phyloP scores from a whole-genome alignment of 2,329 filamentous ascomycete species.

The Venturia aucupariae region DNA sequence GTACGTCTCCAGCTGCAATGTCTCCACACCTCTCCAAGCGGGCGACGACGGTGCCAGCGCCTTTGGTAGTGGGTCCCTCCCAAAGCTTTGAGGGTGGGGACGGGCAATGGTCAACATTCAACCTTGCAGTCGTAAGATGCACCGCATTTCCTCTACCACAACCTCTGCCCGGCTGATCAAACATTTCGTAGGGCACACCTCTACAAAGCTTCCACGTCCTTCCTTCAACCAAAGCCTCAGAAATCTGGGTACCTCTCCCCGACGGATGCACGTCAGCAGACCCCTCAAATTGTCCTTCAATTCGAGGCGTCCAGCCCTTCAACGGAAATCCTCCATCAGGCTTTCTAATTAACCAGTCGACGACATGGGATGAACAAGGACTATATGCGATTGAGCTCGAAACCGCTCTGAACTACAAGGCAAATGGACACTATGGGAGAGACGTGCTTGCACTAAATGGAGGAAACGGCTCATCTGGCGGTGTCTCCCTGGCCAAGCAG shows the following conservation, averaged over 20 bases:
- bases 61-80: slow-evolving; percentile 9
- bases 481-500: slow-evolving; percentile 24
- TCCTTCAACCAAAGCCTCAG: slow-evolving; percentile 26
- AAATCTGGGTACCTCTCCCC: slow-evolving; percentile 27
- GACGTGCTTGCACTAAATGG: slow-evolving; percentile 27
- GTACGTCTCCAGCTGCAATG: neutral
- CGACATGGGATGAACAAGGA: slow-evolving; percentile 26
- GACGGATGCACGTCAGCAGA: slow-evolving; percentile 25
- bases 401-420: slow-evolving; percentile 22
- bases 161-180: neutral
- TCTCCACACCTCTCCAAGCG: neutral
- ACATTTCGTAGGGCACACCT: slow-evolving; percentile 17
- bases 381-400: slow-evolving; percentile 26
- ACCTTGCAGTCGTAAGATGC: slow-evolving; percentile 21
- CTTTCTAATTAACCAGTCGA: slow-evolving; percentile 24
- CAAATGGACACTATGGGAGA: slow-evolving; percentile 27
- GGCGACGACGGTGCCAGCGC: slow-evolving; percentile 13
- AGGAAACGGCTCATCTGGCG: slow-evolving; percentile 18
- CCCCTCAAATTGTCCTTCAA: slow-evolving; percentile 21
- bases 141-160: neutral
- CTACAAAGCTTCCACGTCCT: slow-evolving; percentile 24
- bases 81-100: slow-evolving; percentile 23
- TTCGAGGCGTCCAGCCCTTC: slow-evolving; percentile 24
- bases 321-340: slow-evolving; percentile 20
- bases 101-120: slow-evolving; percentile 26